Conservation (phyloP, 2,329 filamentous ascomycete species). For the Neocatenulostroma microsporum region DNA sequence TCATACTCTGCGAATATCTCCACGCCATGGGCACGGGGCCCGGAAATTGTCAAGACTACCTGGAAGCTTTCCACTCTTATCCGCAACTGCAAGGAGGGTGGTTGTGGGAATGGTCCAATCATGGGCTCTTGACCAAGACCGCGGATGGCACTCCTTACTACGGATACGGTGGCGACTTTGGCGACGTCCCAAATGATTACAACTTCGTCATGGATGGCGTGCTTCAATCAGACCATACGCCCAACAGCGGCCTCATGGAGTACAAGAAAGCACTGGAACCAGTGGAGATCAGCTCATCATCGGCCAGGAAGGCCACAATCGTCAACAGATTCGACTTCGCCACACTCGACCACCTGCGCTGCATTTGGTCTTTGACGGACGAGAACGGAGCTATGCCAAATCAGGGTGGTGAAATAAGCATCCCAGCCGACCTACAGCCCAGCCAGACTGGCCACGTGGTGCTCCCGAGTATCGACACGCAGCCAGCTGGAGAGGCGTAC, state of each 20-base stretch:
- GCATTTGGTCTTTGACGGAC: constrained; percentile 12
- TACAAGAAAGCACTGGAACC: constrained; percentile 41
- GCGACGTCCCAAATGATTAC: constrained; percentile 25
- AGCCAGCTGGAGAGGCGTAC: constrained; percentile 11
- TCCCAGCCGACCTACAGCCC: constrained; percentile 9
- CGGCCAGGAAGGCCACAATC: constrained; percentile 19
- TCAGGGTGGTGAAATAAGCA: constrained; percentile 8
- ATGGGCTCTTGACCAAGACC: constrained; percentile 36
- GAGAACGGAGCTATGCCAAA: constrained; percentile 11
- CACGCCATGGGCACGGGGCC: constrained; percentile 70
- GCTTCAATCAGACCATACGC: constrained; percentile 35
- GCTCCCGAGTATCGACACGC: constrained; percentile 8
- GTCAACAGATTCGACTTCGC: constrained; percentile 27
- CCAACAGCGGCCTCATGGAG: constrained; percentile 35
- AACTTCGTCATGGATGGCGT: constrained; percentile 42
- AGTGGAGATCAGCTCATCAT: constrained; percentile 30
- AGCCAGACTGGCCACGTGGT: constrained; percentile 13
- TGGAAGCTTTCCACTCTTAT: constrained; percentile 54
- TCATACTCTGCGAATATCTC: constrained; percentile 50
- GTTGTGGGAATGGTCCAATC: constrained; percentile 42
- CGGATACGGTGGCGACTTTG: constrained; percentile 39
- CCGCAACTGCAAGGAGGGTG: constrained; percentile 56
- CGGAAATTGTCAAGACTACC: constrained; percentile 60
- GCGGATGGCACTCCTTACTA: constrained; percentile 34
- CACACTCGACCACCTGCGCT: constrained; percentile 30